Evolutionary conservation across 495 filamentous ascomycete genomes (phyloP), one percentile per base, ranked within the genome.

Genomic region (Aspergillus leporis): DNA sequence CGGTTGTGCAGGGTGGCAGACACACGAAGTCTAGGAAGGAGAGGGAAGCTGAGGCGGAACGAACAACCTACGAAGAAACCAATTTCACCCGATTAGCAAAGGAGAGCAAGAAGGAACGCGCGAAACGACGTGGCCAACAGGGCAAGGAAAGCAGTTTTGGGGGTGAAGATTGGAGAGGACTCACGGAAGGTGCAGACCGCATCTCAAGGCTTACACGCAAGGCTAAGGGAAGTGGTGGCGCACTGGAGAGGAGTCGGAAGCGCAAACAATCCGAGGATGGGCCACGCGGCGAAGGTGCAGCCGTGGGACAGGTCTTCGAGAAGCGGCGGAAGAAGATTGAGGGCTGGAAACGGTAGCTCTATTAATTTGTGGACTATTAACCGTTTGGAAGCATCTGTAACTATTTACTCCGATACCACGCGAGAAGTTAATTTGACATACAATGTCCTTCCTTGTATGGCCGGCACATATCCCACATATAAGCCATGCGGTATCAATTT

Each of bases 41-140:
- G 65, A 81, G 85, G 25, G 79, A 81, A 47, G 83, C 81, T 32
- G 93, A 96, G 72, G 78, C 80, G 4, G 91, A 93, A 66, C 77
- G 87, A 45, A 80, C 77, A 41, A 81, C 85, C 25, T 97, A 94
- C 71, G 92, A 97, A 76, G 92, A 97, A 76, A 79, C 74, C 59
- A 93, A 97, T 74, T 92, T 95, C 66, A 83, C 91, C 21, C 83
- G 93, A 53, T 78, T 97, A 66, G 91, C 91, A 18, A 87, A 85
- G 70, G 82, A 87, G 66, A 88, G 85, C 70, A 93, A 92, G 81
- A 91, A 90, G 77, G 89, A 93, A 21, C 62, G 67, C 50, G 71
- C 75, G 54, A 79, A 80, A 36, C 75, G 77, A 40, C 76, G 78
- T 13, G 82, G 85, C 61, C 76, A 76, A 38, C 72, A 71, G 21